Evolutionary conservation across 345 rosid species (phyloP).

Genomic region (Citrus inodora): DNA sequence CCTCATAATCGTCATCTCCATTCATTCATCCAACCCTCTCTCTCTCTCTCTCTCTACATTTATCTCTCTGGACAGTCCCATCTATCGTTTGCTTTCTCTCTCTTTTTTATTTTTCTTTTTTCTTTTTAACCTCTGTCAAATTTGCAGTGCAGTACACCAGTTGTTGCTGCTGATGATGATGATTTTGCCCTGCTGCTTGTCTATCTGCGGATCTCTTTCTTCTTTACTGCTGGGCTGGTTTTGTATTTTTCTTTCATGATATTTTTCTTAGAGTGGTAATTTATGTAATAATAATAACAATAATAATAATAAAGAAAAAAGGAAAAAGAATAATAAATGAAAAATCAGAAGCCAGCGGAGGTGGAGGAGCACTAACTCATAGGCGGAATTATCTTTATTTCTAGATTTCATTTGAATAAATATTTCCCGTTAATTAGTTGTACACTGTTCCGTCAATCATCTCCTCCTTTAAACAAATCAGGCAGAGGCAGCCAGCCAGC

Average conservation of each 20-base stretch:
- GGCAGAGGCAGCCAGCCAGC: not conserved
- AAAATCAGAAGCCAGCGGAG: slow-evolving; percentile 17
- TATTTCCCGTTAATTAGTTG: slow-evolving; percentile 25
- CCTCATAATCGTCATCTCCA: slow-evolving; percentile 69
- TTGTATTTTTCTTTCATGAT: not conserved
- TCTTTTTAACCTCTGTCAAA: slow-evolving; percentile 11
- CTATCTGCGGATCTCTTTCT: slow-evolving; percentile 13
- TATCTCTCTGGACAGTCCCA: not conserved
- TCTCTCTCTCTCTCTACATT: not conserved
- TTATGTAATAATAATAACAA: not conserved
- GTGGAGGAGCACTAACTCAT: slow-evolving; percentile 37
- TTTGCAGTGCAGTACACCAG: slow-evolving; percentile 27
- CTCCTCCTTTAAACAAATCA: not conserved
- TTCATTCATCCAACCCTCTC: slow-evolving; percentile 18
- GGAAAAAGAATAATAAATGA: slow-evolving; percentile 10
- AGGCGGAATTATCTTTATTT: slow-evolving; percentile 38
- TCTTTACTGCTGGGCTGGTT: slow-evolving; percentile 25
- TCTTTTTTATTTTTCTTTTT: slow-evolving; percentile 14
- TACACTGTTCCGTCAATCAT: slow-evolving; percentile 18
- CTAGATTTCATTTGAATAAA: slow-evolving; percentile 20
- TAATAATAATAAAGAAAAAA: not conserved
- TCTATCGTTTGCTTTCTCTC: not conserved
- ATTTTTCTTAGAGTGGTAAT: not conserved
- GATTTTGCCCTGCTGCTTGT: slow-evolving; percentile 29
- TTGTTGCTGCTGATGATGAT: slow-evolving; percentile 26